Evolutionary conservation across 129 eudicot species (phyloP).

Genomic region (Logfia minima): DNA sequence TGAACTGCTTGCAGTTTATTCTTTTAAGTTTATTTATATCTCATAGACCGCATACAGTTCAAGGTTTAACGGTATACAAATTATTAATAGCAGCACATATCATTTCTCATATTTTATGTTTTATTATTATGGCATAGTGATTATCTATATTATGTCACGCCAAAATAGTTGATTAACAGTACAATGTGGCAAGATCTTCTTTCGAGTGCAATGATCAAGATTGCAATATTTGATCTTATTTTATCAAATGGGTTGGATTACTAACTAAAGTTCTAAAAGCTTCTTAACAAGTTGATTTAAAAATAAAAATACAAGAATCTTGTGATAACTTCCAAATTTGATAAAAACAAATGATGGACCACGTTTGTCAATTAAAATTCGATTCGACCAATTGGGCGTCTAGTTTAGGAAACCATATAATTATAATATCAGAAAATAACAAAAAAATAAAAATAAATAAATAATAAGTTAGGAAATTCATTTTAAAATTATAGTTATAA

Average conservation of each 20-base stretch:
- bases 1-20: no score
- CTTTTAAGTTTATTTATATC: no score
- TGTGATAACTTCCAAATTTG: background rate
- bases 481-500: background rate
- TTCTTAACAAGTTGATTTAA: background rate
- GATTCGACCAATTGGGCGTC: background rate
- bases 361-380: background rate
- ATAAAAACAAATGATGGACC: conserved; percentile 19
- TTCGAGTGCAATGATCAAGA: background rate
- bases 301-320: background rate
- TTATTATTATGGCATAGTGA: background rate
- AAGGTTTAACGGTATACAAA: no score
- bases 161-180: background rate
- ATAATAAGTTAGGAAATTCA: background rate
- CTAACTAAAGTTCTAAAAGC: background rate
- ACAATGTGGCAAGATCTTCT: background rate
- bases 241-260: background rate
- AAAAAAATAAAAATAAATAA: background rate
- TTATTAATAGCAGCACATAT: background rate
- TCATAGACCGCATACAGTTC: no score
- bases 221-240: background rate
- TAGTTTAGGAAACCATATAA: background rate
- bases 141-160: background rate
- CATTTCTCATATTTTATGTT: background rate
- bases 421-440: background rate